Evolutionary conservation across 345 rosid genomes (phyloP), one percentile per base, ranked within the genome.

Genomic region (Hibiscus mutabilis): DNA sequence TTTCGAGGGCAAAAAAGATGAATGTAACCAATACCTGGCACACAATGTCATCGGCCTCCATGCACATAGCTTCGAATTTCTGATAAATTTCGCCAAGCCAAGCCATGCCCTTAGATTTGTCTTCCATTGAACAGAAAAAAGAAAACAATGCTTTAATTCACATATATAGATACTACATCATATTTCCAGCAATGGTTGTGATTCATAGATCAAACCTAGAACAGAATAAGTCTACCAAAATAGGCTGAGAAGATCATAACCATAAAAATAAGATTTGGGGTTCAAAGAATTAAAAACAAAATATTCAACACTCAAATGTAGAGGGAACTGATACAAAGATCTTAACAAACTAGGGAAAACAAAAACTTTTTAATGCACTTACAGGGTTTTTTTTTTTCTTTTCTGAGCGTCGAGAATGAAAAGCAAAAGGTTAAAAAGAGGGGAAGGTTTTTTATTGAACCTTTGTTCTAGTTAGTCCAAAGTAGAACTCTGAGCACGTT

Each of bases 61-160:
- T n/a, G 42, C 61, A 78, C 57, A 76, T 56, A 69, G 67, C 71
- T 76, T 79, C 85, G 3, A 84, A 55, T 66, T 76, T 78, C 74
- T 52, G 73, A 66, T 55, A 76, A 10, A 78, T 46, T 51, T 66
- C 35, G 52, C 75, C 83, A 19, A 67, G 37, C 80, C 79, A 82
- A 57, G 81, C 15, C 22, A 70, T 66, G 16, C 74, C 57, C 46
- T 74, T 35, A 47, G 58, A 6, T 15, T 66, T 62, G 9, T 40
- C 47, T 2, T 67, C 80, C 80, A 75, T 68, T 69, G 77, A 74
- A 49, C 63, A 21, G 12, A 9, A 40, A 40, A 40, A 35, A 35
- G 1, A 6, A 35, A 9, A 4, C 14, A 14, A 27, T 33, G 15
- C 5, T 35, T 19, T 10, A 19, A 49, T 22, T 44, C 59, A 52